Conservation (phyloP, 2,329 filamentous ascomycete genomes). For the Amylocarpus encephaloides region DNA sequence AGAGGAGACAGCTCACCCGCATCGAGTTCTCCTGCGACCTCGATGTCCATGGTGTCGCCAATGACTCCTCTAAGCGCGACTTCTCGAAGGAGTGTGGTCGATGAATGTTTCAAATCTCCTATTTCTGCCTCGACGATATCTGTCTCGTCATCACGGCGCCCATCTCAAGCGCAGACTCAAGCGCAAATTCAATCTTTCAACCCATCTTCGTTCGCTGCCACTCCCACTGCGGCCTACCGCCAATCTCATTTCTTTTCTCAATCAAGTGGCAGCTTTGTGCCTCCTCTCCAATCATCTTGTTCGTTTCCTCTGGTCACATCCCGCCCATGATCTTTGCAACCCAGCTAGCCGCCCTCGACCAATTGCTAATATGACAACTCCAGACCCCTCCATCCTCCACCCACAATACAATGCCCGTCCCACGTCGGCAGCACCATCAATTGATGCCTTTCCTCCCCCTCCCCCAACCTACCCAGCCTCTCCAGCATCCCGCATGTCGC, state of each 20-base stretch:
- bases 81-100: slow-evolving; percentile 14
- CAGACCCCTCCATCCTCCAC: slow-evolving; percentile 32
- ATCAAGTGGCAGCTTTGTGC: slow-evolving; percentile 46
- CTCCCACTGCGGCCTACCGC: slow-evolving; percentile 21
- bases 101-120: slow-evolving; percentile 32
- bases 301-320: slow-evolving; percentile 41
- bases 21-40: slow-evolving; percentile 2
- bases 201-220: slow-evolving; percentile 20
- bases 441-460: slow-evolving; percentile 26
- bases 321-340: slow-evolving; percentile 10
- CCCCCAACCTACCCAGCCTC: slow-evolving; percentile 28
- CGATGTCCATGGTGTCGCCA: slow-evolving; percentile 25
- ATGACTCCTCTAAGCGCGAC: slow-evolving; percentile 23
- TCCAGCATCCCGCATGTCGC: slow-evolving; percentile 28
- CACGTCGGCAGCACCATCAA: slow-evolving; percentile 20
- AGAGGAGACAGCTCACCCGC: slow-evolving; percentile 9
- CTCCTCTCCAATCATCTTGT: slow-evolving; percentile 47
- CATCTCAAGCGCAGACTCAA: slow-evolving; percentile 6
- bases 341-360: slow-evolving; percentile 2
- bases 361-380: slow-evolving; percentile 20
- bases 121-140: slow-evolving; percentile 32
- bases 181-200: slow-evolving; percentile 16
- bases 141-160: slow-evolving; percentile 25
- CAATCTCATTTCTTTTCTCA: slow-evolving; percentile 46
- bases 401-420: slow-evolving; percentile 24